Evolutionary conservation across 768 basidiomycete genomes (phyloP), one percentile per base, ranked within the genome.

Genomic region (Leccinum subtestaceum): DNA sequence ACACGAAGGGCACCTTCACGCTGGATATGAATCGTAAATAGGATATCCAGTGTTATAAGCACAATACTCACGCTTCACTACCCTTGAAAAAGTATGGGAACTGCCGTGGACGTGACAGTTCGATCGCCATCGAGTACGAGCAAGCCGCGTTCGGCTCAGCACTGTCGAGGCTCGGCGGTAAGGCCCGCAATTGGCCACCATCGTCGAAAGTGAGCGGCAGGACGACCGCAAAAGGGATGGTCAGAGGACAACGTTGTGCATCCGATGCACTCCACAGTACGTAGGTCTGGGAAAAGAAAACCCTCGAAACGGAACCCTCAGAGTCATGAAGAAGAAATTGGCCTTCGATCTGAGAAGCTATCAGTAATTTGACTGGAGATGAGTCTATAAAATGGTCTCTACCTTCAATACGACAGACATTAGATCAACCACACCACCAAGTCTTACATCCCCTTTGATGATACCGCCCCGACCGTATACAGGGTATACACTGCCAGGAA

Each of bases 131-230:
- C 1, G 72, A 70, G 65, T 87, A 89, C 1, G 70, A 65, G 46
- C 72, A 77, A 47, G 75, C 73, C 10, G 78, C 72, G 53, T 63
- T 75, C 15, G 61, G 60, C 45, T 53, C 59, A 19, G 7, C 49
- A 9, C 55, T 61, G 27, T 74, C 64, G 59, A 76, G 84, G 1
- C 79, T 76, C 1, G 86, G 85, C 2, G 86, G 86, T 9, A 86
- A 68, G 29, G 76, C 69, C 36, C 64, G 60, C 4, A 67, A 54
- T 15, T 71, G 64, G 45, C 66, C 66, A 6, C 66, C 70, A 48
- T 81, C 75, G 31, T 69, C 61, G 62, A 80, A 87, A 11, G 73
- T 77, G 4, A 75, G 57, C 3, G 85, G 86, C 15, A 88, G 71
- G 11, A 68, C 49, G 25, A 75, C 63, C 9, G 73, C 70, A 61